Evolutionary conservation across 148 eudicot genomes (phyloP).

Genomic region (Silene uniflora): DNA sequence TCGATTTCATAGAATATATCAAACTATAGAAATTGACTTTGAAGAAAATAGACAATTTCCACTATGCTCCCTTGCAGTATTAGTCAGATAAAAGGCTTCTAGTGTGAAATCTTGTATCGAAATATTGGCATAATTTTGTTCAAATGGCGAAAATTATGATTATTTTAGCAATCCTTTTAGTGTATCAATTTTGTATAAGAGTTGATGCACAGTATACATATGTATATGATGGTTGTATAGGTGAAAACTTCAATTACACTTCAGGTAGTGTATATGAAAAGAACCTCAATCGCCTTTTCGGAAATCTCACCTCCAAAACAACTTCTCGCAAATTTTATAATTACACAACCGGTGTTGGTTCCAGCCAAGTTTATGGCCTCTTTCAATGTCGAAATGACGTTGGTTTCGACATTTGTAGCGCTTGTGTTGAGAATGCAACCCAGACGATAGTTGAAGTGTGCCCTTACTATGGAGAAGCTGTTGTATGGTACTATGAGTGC

Average conservation of each 20-base stretch:
- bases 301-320: not conserved
- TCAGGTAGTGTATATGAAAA: not conserved
- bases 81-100: too few relatives aligned
- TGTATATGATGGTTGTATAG: not conserved
- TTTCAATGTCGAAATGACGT: conserved; percentile 10
- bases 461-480: not conserved
- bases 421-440: not conserved
- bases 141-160: not conserved
- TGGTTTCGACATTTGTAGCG: not conserved
- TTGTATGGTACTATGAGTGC: conserved; percentile 19
- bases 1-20: not conserved
- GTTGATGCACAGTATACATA: not conserved
- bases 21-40: not conserved
- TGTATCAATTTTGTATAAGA: not conserved
- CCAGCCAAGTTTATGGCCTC: conserved; percentile 10
- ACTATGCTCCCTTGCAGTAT: not conserved
- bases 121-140: not conserved
- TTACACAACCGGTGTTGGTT: not conserved
- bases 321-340: not conserved
- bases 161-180: not conserved
- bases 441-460: not conserved
- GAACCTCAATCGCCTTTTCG: not conserved
- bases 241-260: conserved; percentile 1
- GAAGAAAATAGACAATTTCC: not conserved
- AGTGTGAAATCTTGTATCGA: too few relatives aligned